A percentile compares a stretch with the other conserved stretches of the same genome.
Evolutionary conservation across 2,329 filamentous ascomycete species (phyloP).

Genomic region (Fusarium gaditjirri): DNA sequence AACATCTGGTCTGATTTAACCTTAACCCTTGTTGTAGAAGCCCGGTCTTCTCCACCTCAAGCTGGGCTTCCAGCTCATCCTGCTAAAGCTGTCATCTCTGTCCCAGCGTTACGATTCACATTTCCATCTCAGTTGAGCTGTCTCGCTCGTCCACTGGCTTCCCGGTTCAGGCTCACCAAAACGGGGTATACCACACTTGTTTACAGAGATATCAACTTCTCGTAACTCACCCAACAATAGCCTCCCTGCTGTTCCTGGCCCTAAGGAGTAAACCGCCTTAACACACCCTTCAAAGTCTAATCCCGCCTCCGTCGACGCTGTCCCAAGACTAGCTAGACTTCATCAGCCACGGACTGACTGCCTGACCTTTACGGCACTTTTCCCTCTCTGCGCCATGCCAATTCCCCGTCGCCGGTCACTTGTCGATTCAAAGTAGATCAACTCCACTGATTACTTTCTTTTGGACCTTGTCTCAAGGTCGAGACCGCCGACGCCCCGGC

Average conservation of each 20-base stretch:
- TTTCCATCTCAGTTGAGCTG: neutral
- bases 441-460: constrained; percentile 22
- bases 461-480: constrained; percentile 23
- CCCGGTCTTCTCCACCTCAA: constrained; percentile 4
- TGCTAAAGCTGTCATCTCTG: constrained; percentile 2
- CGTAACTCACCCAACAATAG: neutral
- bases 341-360: constrained; percentile 31
- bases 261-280: constrained; percentile 14
- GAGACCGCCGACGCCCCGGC: constrained; percentile 19
- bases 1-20: constrained; percentile 8
- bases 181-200: neutral
- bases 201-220: constrained; percentile 2
- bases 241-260: constrained; percentile 19
- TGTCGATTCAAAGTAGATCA: constrained; percentile 36
- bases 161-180: neutral
- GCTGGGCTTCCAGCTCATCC: constrained; percentile 5
- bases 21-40: neutral
- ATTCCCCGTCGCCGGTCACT: constrained; percentile 30
- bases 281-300: constrained; percentile 37
- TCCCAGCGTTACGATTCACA: neutral
- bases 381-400: constrained; percentile 38
- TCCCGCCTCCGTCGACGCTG: constrained; percentile 34
- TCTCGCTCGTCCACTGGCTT: neutral
- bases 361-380: constrained; percentile 31
- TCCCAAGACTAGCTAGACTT: constrained; percentile 36